Percentiles rank a stretch among this genome's conserved stretches.
These are phyloP conservation scores for Saussurea involucrata DNA, from an alignment of 129 eudicot species.

Conservation along the genomic window DNA sequence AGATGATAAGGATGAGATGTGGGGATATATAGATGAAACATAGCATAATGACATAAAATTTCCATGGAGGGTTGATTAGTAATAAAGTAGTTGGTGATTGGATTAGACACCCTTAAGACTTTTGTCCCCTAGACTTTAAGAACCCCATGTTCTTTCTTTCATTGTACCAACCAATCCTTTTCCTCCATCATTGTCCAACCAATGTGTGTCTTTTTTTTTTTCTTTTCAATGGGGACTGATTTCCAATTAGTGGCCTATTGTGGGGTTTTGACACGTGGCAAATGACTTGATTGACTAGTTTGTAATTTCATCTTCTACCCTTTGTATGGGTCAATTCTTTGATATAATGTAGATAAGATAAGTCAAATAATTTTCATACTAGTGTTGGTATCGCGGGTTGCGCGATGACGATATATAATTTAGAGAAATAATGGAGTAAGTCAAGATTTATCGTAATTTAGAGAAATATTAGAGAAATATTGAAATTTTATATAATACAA, in stretches of 20 bases:
- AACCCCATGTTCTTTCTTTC: slow-evolving; percentile 44
- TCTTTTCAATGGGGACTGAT: not conserved
- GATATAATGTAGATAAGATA: not conserved
- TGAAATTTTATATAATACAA: too few relatives aligned
- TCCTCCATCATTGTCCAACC: slow-evolving; percentile 26
- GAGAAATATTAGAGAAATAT: too few relatives aligned
- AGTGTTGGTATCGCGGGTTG: too few relatives aligned
- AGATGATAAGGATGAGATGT: slow-evolving; percentile 23
- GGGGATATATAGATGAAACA: slow-evolving; percentile 11
- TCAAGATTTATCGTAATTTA: too few relatives aligned
- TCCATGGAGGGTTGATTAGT: slow-evolving; percentile 13
- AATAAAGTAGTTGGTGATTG: slow-evolving; percentile 27
- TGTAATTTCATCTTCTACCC: not conserved
- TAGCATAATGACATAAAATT: slow-evolving; percentile 14
- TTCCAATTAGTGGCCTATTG: slow-evolving; percentile 8
- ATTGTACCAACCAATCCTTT: slow-evolving; percentile 24
- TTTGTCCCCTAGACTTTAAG: slow-evolving; percentile 45
- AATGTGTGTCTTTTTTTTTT: not conserved
- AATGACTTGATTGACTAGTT: not conserved
- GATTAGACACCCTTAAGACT: slow-evolving; percentile 22
- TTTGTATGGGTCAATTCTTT: not conserved
- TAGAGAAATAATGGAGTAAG: too few relatives aligned
- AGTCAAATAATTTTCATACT: not conserved
- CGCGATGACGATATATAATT: too few relatives aligned
- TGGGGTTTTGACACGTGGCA: slow-evolving; percentile 39